Conservation (phyloP, 2,329 filamentous ascomycete species). For the Chrysosporium keratinophilum region DNA sequence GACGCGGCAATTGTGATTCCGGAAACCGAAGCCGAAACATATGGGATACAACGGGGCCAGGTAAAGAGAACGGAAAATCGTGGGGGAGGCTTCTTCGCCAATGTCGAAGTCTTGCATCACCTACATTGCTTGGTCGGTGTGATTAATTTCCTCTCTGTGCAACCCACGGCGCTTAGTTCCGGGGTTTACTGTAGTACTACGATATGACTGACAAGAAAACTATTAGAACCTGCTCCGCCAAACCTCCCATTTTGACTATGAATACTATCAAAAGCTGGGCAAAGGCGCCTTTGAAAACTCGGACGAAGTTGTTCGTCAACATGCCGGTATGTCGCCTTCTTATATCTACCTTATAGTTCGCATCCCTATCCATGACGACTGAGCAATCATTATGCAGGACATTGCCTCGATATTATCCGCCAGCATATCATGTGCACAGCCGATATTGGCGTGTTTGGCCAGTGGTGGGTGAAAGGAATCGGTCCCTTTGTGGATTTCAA, state of each 20-base stretch:
- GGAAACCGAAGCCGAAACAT: conserved; percentile 39
- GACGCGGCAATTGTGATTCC: conserved; percentile 43
- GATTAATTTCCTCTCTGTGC: neutral
- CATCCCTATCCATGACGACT: neutral
- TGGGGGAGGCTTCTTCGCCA: conserved; percentile 27
- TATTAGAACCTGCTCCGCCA: conserved; percentile 12
- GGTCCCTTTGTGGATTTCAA: conserved; percentile 36
- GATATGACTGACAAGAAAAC: conserved; percentile 31
- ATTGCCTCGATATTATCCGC: conserved; percentile 17
- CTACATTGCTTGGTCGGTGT: conserved; percentile 21
- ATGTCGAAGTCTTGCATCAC: conserved; percentile 18
- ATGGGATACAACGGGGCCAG: conserved; percentile 45
- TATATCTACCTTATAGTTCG: neutral
- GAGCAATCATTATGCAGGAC: conserved; percentile 5
- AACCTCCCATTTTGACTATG: conserved; percentile 22
- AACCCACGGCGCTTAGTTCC: neutral
- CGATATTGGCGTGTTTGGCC: conserved; percentile 14
- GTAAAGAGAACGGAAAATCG: conserved; percentile 47
- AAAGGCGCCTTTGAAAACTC: conserved; percentile 47
- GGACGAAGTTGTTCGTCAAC: conserved; percentile 45
- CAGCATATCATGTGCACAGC: conserved; percentile 16
- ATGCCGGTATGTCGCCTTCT: conserved; percentile 23
- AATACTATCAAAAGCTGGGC: conserved; percentile 26
- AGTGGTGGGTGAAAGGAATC: conserved; percentile 6
- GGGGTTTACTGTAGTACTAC: conserved; percentile 28